Percentiles rank a stretch among this genome's conserved stretches.
These are phyloP conservation scores for Apiospora pterosperma DNA, from an alignment of 2,329 filamentous ascomycete species.

Conservation along the genomic window DNA sequence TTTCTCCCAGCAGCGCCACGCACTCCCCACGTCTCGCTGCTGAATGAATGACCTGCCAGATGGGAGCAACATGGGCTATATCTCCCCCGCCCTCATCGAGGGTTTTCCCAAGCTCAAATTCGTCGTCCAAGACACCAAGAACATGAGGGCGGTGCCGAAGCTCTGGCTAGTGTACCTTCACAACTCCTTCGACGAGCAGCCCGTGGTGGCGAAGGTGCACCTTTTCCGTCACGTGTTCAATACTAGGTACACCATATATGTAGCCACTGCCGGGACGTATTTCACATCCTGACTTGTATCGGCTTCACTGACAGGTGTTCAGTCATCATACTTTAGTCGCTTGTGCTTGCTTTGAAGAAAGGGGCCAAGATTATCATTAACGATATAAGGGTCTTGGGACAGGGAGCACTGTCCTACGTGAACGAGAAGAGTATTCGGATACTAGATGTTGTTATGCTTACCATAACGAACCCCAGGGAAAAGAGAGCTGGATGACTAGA, in stretches of 20 bases:
- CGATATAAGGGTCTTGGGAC: background rate
- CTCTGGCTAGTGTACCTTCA: slow-evolving; percentile 7
- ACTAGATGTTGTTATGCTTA: background rate
- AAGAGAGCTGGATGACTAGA: background rate
- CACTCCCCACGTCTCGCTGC: background rate
- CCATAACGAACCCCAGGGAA: background rate
- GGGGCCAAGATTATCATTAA: slow-evolving; percentile 3
- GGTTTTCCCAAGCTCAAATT: slow-evolving; percentile 12
- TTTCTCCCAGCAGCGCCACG: background rate
- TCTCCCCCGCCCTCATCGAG: slow-evolving; percentile 9
- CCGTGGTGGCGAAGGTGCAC: background rate
- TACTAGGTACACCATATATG: background rate
- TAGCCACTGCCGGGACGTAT: background rate
- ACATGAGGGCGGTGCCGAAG: slow-evolving; percentile 12
- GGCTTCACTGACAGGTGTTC: background rate
- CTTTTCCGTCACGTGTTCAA: slow-evolving; percentile 4
- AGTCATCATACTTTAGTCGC: background rate
- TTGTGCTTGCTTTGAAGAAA: background rate
- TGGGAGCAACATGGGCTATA: slow-evolving; percentile 8
- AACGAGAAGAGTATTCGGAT: background rate
- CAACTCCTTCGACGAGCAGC: background rate
- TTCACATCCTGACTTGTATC: background rate
- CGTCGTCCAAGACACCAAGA: slow-evolving; percentile 25
- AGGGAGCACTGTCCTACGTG: background rate
- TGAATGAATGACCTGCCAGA: background rate